Conservation (phyloP, 805 yeast species). For the Starmerella potacharoeniae region DNA sequence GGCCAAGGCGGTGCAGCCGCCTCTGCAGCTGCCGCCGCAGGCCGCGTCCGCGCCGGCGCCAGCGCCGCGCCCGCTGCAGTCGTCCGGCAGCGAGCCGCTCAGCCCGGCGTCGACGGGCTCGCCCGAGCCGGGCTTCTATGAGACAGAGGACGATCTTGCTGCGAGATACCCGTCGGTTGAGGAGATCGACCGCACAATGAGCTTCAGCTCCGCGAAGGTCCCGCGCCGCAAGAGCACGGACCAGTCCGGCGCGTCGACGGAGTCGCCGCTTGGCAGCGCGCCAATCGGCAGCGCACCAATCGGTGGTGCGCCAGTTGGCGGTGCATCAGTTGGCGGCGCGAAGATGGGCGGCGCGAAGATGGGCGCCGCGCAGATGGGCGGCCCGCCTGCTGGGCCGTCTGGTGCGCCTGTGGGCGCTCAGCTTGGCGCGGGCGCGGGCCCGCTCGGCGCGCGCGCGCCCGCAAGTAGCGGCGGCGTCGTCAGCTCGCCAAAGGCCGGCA, state of each 20-base stretch:
- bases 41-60: background rate
- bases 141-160: constrained; percentile 20
- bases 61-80: background rate
- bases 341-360: no score
- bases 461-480: background rate
- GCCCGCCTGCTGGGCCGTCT: no score
- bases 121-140: background rate
- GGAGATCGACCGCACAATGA: constrained; percentile 21
- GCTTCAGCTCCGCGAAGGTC: background rate
- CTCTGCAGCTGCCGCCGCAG: background rate
- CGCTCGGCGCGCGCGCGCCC: background rate
- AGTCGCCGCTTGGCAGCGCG: background rate
- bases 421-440: background rate
- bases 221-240: background rate
- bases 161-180: constrained; percentile 29
- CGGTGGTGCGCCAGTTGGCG: background rate
- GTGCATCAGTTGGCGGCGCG: background rate
- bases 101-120: constrained; percentile 3
- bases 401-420: background rate
- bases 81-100: background rate
- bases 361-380: no score
- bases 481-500: background rate
- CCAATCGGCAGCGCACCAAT: background rate
- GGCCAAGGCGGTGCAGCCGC: constrained; percentile 1
- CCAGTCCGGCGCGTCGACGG: background rate